Conservation (phyloP, 495 filamentous ascomycete species). For the Penicillium antarcticum region DNA sequence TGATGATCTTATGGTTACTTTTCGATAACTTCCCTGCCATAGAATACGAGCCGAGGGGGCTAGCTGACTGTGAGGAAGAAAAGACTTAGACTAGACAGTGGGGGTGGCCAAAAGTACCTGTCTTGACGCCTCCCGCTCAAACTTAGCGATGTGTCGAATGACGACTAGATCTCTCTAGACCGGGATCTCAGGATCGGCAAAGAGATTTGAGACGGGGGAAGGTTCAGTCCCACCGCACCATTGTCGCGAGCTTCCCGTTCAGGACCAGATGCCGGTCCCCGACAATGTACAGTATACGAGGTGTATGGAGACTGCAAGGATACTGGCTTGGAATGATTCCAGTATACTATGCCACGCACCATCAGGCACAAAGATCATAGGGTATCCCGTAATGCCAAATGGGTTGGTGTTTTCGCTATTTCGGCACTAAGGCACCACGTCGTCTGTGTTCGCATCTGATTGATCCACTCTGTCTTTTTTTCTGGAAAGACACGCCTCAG, state of each 20-base stretch:
- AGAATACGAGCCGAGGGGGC: too few relatives aligned
- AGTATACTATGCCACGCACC: slow-evolving; percentile 1
- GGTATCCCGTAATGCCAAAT: too few relatives aligned
- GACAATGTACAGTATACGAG: neutral
- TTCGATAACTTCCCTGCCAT: too few relatives aligned
- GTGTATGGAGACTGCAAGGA: neutral
- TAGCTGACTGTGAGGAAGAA: too few relatives aligned
- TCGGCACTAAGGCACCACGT: slow-evolving; percentile 14
- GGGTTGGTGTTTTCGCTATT: slow-evolving; percentile 2
- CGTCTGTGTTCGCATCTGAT: slow-evolving; percentile 22
- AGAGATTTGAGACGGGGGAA: neutral
- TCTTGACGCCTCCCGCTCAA: neutral
- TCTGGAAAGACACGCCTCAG: slow-evolving; percentile 15
- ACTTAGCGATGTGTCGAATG: neutral
- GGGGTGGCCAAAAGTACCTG: too few relatives aligned
- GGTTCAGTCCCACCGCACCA: neutral
- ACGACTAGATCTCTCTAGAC: neutral
- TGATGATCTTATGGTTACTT: too few relatives aligned
- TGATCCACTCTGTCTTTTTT: slow-evolving; percentile 16
- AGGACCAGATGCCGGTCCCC: neutral
- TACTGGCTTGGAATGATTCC: neutral
- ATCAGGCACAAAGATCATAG: slow-evolving; percentile 5
- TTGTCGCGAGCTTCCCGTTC: neutral
- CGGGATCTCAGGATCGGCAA: neutral
- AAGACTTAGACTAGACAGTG: too few relatives aligned